Evolutionary conservation across 257 asterid species (phyloP).

Genomic region (Mentha longifolia): DNA sequence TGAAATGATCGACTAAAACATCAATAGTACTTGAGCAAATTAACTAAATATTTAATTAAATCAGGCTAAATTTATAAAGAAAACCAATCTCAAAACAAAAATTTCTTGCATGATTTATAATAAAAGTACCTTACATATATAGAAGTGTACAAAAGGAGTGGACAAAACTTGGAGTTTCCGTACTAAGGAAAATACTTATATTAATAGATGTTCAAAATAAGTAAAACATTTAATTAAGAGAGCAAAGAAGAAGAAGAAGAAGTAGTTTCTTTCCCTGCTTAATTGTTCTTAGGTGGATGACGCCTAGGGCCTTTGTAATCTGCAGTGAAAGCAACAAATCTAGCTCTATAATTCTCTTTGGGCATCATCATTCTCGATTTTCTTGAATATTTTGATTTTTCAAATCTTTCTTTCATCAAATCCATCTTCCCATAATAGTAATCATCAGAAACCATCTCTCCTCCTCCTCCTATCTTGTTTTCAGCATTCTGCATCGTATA

Average conservation of each 20-base stretch:
- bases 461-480: slow-evolving; percentile 29
- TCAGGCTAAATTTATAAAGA: too few relatives aligned
- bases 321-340: slow-evolving; percentile 53
- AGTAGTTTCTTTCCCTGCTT: neutral
- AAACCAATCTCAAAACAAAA: too few relatives aligned
- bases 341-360: slow-evolving; percentile 37
- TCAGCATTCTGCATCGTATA: slow-evolving; percentile 5
- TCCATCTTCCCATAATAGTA: slow-evolving; percentile 20
- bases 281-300: slow-evolving; percentile 74
- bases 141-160: slow-evolving; percentile 4
- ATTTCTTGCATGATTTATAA: neutral
- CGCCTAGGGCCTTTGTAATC: slow-evolving; percentile 72
- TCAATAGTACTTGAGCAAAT: too few relatives aligned
- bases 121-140: neutral
- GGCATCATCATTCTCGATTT: slow-evolving; percentile 35
- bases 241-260: neutral
- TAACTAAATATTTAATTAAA: too few relatives aligned
- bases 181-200: slow-evolving; percentile 24
- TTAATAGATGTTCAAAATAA: neutral
- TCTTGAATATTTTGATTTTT: slow-evolving; percentile 19
- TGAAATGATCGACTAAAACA: neutral
- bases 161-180: neutral
- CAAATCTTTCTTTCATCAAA: neutral
- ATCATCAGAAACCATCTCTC: slow-evolving; percentile 28
- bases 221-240: neutral